Evolutionary conservation across 1,284 basidiomycete species (phyloP), one percentile per base, ranked within the genome.

Genomic region (Hypsizygus ulmarius): DNA sequence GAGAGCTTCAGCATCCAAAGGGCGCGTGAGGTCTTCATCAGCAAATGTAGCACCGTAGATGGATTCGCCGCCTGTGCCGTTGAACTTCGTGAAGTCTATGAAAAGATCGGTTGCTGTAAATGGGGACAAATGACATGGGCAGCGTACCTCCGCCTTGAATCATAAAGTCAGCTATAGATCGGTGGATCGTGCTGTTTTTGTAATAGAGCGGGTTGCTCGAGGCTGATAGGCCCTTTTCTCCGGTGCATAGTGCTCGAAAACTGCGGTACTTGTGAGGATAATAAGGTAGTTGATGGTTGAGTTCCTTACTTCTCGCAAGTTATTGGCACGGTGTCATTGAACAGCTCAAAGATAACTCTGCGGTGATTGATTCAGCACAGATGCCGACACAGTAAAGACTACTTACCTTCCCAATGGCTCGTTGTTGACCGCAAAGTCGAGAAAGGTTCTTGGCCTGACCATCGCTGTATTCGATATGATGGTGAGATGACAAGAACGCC

Each of bases 211-310:
- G 83, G 10, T 78, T 68, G 38, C 84, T 79, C 0, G 83, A 78
- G 27, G 75, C 63, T 1, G 85, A 88, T 0, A 84, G 61, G 11
- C 92, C 91, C 61, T 84, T 86, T 64, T 94, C 89, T 10, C 93
- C 93, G 0, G 92, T 95, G 64, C 90, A 93, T 49, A 97, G 72
- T 8, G 85, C 85, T 39, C 92, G 83, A 64, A 97, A 97, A 70
- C 90, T 93, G 57, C 4, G 37, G 37, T 44, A 28, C 21, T 36
- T 36, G 25, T 43, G 11, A 53, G 33, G 8, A 30, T 47, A 33
- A 49, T 39, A 32, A 29, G 40, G 3, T 18, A 10, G 40, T 18
- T 11, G 38, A 15, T 11, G 8, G 44, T 27, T 32, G 32, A 16
- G 11, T 8, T 29, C 59, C 78, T 52, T 57, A 91, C 89, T 96